phyloP scores from a whole-genome alignment of 805 yeast genomes.

The Metschnikowia colocasiae region DNA sequence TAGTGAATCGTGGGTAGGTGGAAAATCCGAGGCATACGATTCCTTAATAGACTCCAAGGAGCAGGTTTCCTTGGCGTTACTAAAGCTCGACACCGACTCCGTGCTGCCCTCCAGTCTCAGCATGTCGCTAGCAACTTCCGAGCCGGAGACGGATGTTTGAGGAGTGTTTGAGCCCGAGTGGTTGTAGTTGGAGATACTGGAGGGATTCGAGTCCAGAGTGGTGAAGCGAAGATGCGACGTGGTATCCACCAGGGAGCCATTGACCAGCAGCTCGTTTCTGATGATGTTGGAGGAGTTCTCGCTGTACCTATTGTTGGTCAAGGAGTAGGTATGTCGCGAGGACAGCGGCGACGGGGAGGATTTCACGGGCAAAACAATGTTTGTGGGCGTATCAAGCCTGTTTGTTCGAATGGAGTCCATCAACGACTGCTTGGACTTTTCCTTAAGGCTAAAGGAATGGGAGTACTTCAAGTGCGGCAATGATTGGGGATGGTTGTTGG shows the following conservation, averaged over 20 bases:
- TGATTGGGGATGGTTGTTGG: not conserved
- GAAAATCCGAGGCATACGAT: not conserved
- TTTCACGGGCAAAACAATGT: conserved; percentile 12
- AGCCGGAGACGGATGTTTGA: conserved; percentile 27
- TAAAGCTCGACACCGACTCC: conserved; percentile 10
- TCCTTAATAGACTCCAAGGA: conserved; percentile 14
- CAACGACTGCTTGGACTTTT: conserved; percentile 18
- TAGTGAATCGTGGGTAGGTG: not conserved
- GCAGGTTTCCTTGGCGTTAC: conserved; percentile 8
- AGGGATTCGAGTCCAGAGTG: conserved; percentile 20
- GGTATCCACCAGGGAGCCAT: not conserved
- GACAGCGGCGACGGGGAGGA: not conserved
- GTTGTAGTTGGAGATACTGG: conserved; percentile 23
- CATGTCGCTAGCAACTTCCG: conserved; percentile 12
- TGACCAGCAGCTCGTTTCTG: conserved; percentile 13
- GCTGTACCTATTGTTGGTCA: conserved; percentile 17
- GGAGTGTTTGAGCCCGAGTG: conserved; percentile 30
- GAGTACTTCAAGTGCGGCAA: conserved; percentile 10
- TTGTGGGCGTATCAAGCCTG: conserved; percentile 26
- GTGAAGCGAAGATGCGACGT: not conserved
- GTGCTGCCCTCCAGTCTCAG: conserved; percentile 8
- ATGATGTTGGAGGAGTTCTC: conserved; percentile 19
- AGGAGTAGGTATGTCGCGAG: conserved; percentile 10
- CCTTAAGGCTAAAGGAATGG: conserved; percentile 18
- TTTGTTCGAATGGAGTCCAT: conserved; percentile 23